A percentile compares a stretch with the other conserved stretches of the same genome.
phyloP scores from a whole-genome alignment of 2,329 filamentous ascomycete genomes.

The Alternaria dauci region DNA sequence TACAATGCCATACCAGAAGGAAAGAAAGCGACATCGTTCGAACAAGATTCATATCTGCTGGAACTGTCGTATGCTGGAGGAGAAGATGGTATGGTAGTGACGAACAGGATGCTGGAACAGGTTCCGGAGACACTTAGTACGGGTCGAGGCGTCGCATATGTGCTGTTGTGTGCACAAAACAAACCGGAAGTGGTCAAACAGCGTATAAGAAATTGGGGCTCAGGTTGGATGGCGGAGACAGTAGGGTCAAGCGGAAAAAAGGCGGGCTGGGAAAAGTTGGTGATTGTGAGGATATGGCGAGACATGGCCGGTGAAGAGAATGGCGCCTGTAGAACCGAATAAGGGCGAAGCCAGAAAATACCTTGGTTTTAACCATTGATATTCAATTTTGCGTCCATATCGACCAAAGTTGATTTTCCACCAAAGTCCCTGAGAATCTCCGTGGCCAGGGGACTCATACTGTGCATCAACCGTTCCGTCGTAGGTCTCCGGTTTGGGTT shows the following conservation, averaged over 20 bases:
- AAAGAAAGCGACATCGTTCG: constrained; percentile 62
- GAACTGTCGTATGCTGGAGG: constrained; percentile 90
- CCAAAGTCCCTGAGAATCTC: constrained; percentile 27
- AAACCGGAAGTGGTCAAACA: constrained; percentile 77
- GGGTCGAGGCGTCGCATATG: constrained; percentile 79
- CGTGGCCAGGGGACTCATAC: constrained; percentile 16
- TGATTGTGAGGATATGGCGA: constrained; percentile 86
- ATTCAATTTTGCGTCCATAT: constrained; percentile 30
- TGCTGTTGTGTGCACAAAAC: constrained; percentile 91
- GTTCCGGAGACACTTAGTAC: constrained; percentile 71
- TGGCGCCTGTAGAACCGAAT: not conserved
- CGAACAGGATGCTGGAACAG: constrained; percentile 75
- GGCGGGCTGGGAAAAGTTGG: constrained; percentile 93
- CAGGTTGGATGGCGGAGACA: constrained; percentile 75
- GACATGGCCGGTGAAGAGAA: constrained; percentile 10
- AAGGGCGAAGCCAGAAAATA: not conserved
- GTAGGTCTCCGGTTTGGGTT: constrained; percentile 21
- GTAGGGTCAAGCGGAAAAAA: constrained; percentile 85
- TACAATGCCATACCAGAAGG: constrained; percentile 40
- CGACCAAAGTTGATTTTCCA: constrained; percentile 24
- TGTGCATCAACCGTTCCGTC: constrained; percentile 9
- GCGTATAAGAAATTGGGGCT: constrained; percentile 66
- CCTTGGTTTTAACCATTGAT: not conserved
- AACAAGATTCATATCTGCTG: constrained; percentile 83
- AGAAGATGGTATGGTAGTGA: constrained; percentile 91